Evolutionary conservation across 2,329 filamentous ascomycete species (phyloP).

Genomic region (Didymosphaeria variabile): DNA sequence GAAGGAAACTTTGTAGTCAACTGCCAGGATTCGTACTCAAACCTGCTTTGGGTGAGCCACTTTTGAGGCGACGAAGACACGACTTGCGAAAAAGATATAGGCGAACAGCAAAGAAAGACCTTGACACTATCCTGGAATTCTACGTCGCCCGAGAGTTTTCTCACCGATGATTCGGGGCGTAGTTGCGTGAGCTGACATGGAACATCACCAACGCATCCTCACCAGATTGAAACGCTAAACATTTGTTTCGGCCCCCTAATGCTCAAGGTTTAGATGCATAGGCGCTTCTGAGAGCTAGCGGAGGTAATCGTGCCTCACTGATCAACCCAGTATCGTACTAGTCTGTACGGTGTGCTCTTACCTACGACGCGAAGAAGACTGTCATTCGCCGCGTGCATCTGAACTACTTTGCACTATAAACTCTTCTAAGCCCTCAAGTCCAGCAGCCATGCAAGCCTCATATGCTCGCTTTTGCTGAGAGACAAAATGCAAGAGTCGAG

Average conservation of each 20-base stretch:
- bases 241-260: not conserved
- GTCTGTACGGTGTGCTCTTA: not conserved
- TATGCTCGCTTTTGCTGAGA: no score
- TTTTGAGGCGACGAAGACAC: not conserved
- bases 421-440: not conserved
- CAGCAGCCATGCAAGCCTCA: no score
- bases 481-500: not conserved
- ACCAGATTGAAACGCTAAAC: not conserved
- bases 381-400: not conserved
- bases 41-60: not conserved
- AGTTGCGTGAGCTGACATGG: slow-evolving; percentile 3
- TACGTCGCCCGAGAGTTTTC: not conserved
- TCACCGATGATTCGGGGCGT: slow-evolving; percentile 7
- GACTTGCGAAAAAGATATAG: no score
- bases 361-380: not conserved
- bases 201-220: not conserved
- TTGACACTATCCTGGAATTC: no score
- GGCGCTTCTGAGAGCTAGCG: not conserved
- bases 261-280: no score
- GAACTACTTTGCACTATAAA: not conserved
- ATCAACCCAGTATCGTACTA: not conserved
- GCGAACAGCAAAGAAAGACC: no score
- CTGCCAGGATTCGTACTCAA: not conserved
- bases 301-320: not conserved
- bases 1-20: not conserved